Evolutionary conservation across 2,329 filamentous ascomycete genomes (phyloP).

Genomic region (Rachicladosporium sp.): DNA sequence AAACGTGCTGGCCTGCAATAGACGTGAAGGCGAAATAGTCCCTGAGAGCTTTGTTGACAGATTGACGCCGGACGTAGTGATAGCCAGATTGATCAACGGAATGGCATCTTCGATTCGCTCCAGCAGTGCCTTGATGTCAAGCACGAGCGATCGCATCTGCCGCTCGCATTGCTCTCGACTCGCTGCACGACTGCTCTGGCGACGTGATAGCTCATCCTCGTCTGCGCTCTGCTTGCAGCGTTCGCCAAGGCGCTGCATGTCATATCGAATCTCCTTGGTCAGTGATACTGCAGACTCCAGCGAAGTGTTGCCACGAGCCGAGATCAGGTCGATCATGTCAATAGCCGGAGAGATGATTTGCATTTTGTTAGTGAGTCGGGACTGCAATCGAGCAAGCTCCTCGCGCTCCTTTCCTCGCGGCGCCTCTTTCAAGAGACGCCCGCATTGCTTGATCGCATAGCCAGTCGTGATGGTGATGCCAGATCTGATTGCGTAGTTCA

Average conservation of each 20-base stretch:
- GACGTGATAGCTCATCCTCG: slow-evolving; percentile 43
- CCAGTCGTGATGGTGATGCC: slow-evolving; percentile 74
- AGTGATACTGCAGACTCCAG: slow-evolving; percentile 76
- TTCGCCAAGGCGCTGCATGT: slow-evolving; percentile 68
- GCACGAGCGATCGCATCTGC: slow-evolving; percentile 58
- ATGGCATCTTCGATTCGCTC: slow-evolving; percentile 79
- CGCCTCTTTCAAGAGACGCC: slow-evolving; percentile 60
- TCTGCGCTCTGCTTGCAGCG: slow-evolving; percentile 59
- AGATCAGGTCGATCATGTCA: slow-evolving; percentile 82
- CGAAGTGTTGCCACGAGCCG: slow-evolving; percentile 62
- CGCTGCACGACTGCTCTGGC: slow-evolving; percentile 33
- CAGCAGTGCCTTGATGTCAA: slow-evolving; percentile 64
- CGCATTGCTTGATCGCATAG: slow-evolving; percentile 74
- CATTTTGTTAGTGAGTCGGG: slow-evolving; percentile 72
- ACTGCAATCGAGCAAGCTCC: slow-evolving; percentile 61
- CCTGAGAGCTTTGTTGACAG: slow-evolving; percentile 67
- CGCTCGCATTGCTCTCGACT: slow-evolving; percentile 45
- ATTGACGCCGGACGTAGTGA: slow-evolving; percentile 83
- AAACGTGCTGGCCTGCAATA: slow-evolving; percentile 87
- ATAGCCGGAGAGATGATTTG: slow-evolving; percentile 85
- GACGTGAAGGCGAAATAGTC: slow-evolving; percentile 75
- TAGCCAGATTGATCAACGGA: slow-evolving; percentile 81
- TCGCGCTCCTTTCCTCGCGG: slow-evolving; percentile 57
- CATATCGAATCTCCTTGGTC: slow-evolving; percentile 69
- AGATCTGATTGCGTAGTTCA: slow-evolving; percentile 85